These are phyloP conservation scores for Fusarium anguioides DNA, from an alignment of 2,329 filamentous ascomycete genomes.

Conservation along the genomic window DNA sequence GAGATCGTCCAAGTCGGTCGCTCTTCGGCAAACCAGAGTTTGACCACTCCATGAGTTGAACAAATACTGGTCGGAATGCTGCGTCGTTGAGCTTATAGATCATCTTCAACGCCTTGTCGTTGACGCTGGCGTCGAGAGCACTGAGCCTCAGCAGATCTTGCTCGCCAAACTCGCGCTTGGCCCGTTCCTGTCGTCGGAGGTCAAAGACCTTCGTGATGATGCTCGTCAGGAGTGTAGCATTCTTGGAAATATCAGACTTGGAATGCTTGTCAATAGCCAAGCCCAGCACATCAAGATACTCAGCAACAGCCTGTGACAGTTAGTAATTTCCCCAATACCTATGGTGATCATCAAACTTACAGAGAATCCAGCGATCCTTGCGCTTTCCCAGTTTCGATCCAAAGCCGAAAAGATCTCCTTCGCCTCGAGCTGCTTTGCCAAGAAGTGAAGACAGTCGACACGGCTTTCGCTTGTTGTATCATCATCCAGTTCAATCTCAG, in stretches of 20 bases:
- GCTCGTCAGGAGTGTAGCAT: constrained; percentile 74
- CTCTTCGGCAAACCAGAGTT: constrained; percentile 69
- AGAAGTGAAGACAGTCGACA: constrained; percentile 74
- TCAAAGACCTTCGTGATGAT: constrained; percentile 72
- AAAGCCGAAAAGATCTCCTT: constrained; percentile 81
- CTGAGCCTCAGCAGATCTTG: constrained; percentile 60
- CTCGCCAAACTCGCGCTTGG: constrained; percentile 59
- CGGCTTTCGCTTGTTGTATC: constrained; percentile 74
- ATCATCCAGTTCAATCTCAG: constrained; percentile 68
- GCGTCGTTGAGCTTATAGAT: constrained; percentile 97
- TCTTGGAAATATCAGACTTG: constrained; percentile 82
- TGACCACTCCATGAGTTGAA: constrained; percentile 86
- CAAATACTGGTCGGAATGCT: constrained; percentile 91
- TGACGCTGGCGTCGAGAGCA: constrained; percentile 72
- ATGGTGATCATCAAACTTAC: constrained; percentile 59
- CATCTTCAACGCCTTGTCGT: constrained; percentile 84
- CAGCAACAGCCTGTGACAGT: constrained; percentile 67
- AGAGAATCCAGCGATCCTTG: constrained; percentile 69
- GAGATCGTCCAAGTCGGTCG: constrained; percentile 66
- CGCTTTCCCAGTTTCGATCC: constrained; percentile 75
- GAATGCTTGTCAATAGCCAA: constrained; percentile 79
- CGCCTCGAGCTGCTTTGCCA: constrained; percentile 81
- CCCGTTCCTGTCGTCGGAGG: constrained; percentile 68
- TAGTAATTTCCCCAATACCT: constrained; percentile 41
- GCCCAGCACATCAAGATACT: constrained; percentile 76